Base-by-base conservation (phyloP, 1,284 basidiomycete species). In the Uromyces viciae-fabae region DNA sequence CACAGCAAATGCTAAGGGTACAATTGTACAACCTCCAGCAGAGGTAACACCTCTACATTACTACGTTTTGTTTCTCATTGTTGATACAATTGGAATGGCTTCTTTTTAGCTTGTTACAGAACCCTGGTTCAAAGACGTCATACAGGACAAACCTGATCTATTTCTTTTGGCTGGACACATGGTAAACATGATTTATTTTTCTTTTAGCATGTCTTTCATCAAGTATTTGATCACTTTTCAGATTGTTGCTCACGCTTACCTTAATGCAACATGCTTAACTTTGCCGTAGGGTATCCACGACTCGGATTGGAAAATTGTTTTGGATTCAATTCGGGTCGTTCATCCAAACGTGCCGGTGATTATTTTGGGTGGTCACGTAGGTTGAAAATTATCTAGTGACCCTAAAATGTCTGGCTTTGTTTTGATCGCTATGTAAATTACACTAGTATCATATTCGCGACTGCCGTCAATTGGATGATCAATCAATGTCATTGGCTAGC, bases 81-180 rank as follows among this genome's bases (percentile, higher is more conserved):
- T 60, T n/a, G 28, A 11, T 11, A 25, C 17, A 60, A 60, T 28
- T 28, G 19, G 19, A 36, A 11, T 49, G 46, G 49, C 56, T 36
- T 52, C n/a, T 14, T 60, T 54, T 17, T 58, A 81, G 79, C 42
- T 81, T 36, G 74, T 85, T 56, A 80, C 82, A 52, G 84, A 85
- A 60, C 38, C 60, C 0, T 86, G 92, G 92, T 94, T 94, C 85
- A 84, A 87, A 0, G 91, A 93, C 19, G 92, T 91, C 0, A 94
- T 94, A 82, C 85, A 88, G 56, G 92, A 94, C 19, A 91, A 91
- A 83, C 93, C 93, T n/a, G 93, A 94, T 85, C 88, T 93, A 81
- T 95, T 95, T 87, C 83, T 93, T 77, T 88, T 93, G 62, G 89
- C 88, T 75, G 92, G 92, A 89, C 91, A 81, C 58, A 89, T 85